phyloP scores from a whole-genome alignment of 805 yeast species.

The Saccharomycopsis capsularis region DNA sequence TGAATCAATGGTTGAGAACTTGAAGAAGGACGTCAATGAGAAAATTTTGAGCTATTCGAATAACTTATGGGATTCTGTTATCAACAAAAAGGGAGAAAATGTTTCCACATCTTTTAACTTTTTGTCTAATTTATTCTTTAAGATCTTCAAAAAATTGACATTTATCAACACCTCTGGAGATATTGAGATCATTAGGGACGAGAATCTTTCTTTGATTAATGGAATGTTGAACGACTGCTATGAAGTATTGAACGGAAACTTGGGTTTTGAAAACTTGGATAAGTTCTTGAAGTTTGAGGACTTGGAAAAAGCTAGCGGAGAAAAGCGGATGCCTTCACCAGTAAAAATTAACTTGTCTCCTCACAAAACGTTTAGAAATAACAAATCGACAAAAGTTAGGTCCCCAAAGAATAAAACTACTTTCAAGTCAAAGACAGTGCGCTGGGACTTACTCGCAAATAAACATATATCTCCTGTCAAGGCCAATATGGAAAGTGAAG shows the following conservation, averaged over 20 bases:
- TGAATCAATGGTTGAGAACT: conserved; percentile 34
- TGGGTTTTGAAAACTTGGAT: not conserved
- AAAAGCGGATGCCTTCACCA: conserved; percentile 9
- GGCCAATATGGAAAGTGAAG: conserved; percentile 5
- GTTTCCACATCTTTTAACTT: conserved; percentile 37
- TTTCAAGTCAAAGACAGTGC: conserved; percentile 35
- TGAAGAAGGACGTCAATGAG: conserved; percentile 44
- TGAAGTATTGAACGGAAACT: conserved; percentile 5
- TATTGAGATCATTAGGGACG: conserved; percentile 17
- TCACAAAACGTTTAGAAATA: conserved; percentile 21
- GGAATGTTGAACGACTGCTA: conserved; percentile 18
- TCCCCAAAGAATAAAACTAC: conserved; percentile 14
- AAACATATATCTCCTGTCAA: not conserved
- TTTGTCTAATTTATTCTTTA: conserved; percentile 21
- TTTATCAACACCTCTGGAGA: conserved; percentile 19
- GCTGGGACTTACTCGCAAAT: conserved; percentile 37
- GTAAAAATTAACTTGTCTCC: conserved; percentile 23
- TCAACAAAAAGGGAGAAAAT: conserved; percentile 31
- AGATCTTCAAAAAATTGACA: conserved; percentile 22
- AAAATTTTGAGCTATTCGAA: conserved; percentile 47
- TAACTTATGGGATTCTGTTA: conserved; percentile 7
- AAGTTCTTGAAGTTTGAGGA: conserved; percentile 17
- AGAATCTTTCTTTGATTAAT: conserved; percentile 16
- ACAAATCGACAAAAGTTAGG: conserved; percentile 11
- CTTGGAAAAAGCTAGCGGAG: conserved; percentile 14